Evolutionary conservation across 176 grass and related monocot genomes (phyloP), one percentile per base, ranked within the genome.

Genomic region (Lolium rigidum): DNA sequence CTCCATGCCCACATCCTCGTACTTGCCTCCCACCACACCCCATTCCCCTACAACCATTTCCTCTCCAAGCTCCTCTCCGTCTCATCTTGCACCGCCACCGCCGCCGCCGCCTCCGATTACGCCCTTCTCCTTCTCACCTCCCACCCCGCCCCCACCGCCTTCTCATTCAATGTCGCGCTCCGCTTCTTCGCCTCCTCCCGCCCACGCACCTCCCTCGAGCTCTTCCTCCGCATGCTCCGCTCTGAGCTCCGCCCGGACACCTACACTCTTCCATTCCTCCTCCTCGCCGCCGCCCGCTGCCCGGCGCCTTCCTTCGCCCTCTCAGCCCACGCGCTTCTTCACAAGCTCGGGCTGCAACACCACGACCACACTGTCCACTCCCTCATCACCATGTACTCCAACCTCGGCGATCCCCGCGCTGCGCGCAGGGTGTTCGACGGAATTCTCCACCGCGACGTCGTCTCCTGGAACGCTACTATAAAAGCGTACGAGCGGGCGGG

Each of bases 31-130:
- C 4, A 9, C 28, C 10, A 37, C 47, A 0, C 22, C 5, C 70
- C 83, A 25, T 89, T 89, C 31, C 88, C 88, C 13, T 89, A 89
- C 77, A 89, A 89, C 70, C 77, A 85, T 28, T 89, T 89, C 70
- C 88, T 89, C 69, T 89, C 88, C 60, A 89, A 77, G 60, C 88
- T 85, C 50, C 77, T 85, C 88, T 85, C 69, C 60, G 39, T 89
- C 78, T 25, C 48, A 47, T 28, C 50, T 21, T 9, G 65, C 22
- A 10, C 71, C 52, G 0, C 74, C n/a, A 1, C 14, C 72, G 6
- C 1, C 24, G 24, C 15, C 50, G n/a, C 31, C 31, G 31, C 49
- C 48, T 13, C 60, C 80, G 63, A 78, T 15, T 88, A 88, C 18
- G 80, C 35, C 62, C 80, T 88, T 15, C 74, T 70, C 50, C 86